phyloP scores from a whole-genome alignment of 345 rosid species.

The Eucalyptus globulus region DNA sequence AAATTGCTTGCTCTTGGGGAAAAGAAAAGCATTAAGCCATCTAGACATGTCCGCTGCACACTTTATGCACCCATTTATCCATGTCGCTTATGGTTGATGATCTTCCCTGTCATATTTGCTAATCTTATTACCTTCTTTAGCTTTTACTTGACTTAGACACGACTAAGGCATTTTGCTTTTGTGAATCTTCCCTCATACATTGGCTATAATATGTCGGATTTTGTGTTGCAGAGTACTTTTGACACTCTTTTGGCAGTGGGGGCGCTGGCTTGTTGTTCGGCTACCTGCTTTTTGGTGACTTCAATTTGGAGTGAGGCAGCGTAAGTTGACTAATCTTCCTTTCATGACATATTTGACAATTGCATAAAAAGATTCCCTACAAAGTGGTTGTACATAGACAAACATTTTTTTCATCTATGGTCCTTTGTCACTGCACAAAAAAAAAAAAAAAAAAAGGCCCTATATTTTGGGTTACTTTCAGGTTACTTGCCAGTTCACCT shows the following conservation, averaged over 20 bases:
- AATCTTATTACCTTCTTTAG: background rate
- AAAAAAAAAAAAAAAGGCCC: background rate
- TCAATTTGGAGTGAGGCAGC: background rate
- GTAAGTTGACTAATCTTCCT: conserved; percentile 18
- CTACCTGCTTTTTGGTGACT: conserved; percentile 22
- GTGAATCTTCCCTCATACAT: background rate
- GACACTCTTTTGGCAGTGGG: conserved; percentile 51
- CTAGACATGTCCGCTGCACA: background rate
- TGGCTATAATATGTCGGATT: background rate
- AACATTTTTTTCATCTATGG: background rate
- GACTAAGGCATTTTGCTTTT: background rate
- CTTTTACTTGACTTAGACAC: background rate
- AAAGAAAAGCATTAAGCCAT: background rate
- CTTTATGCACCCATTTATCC: background rate
- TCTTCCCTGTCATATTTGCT: background rate
- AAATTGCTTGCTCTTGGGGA: background rate
- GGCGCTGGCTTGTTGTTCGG: conserved; percentile 19
- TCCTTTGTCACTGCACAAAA: background rate
- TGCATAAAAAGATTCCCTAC: background rate
- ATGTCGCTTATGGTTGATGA: background rate
- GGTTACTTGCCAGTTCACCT: background rate
- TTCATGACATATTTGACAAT: background rate
- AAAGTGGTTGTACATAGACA: background rate
- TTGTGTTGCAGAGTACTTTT: conserved; percentile 46
- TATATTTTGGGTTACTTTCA: background rate